phyloP scores from a whole-genome alignment of 2,329 filamentous ascomycete genomes.

The Alternaria consortialis region DNA sequence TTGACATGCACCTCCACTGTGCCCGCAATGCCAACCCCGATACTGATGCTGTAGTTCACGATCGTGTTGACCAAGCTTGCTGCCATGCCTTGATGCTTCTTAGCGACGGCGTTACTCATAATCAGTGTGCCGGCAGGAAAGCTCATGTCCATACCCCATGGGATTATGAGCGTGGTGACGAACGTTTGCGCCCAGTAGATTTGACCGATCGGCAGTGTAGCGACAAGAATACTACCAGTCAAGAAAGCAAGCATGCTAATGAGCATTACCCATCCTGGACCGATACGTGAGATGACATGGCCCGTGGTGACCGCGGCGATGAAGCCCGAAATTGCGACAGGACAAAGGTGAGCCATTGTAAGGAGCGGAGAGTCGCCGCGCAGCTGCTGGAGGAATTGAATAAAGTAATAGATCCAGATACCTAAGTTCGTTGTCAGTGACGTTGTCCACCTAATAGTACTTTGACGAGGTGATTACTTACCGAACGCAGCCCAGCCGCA shows the following conservation, averaged over 20 bases:
- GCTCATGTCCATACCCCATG: conserved; percentile 55
- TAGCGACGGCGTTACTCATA: conserved; percentile 49
- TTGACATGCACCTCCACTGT: conserved; percentile 54
- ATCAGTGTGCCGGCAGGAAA: conserved; percentile 55
- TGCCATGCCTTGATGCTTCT: conserved; percentile 54
- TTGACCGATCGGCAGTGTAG: conserved; percentile 52
- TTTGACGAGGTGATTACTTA: conserved; percentile 14
- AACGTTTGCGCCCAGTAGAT: conserved; percentile 56
- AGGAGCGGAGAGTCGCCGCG: conserved; percentile 39
- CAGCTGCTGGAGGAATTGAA: conserved; percentile 39
- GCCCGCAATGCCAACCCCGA: conserved; percentile 55
- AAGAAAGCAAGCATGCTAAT: conserved; percentile 43
- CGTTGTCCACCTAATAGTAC: too few relatives aligned
- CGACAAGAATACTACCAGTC: conserved; percentile 51
- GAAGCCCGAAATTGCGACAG: conserved; percentile 41
- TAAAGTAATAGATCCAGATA: conserved; percentile 47
- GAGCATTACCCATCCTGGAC: conserved; percentile 44
- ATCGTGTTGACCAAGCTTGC: conserved; percentile 53
- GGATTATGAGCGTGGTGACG: conserved; percentile 42
- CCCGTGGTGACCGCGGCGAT: conserved; percentile 46
- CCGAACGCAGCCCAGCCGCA: conserved; percentile 53
- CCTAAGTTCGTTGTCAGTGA: conserved; percentile 14
- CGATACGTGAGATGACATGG: conserved; percentile 39
- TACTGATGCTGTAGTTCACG: conserved; percentile 55
- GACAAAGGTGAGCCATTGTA: conserved; percentile 35